These are phyloP conservation scores for Cytospora chrysosperma DNA, from an alignment of 2,329 filamentous ascomycete genomes.

Conservation along the genomic window DNA sequence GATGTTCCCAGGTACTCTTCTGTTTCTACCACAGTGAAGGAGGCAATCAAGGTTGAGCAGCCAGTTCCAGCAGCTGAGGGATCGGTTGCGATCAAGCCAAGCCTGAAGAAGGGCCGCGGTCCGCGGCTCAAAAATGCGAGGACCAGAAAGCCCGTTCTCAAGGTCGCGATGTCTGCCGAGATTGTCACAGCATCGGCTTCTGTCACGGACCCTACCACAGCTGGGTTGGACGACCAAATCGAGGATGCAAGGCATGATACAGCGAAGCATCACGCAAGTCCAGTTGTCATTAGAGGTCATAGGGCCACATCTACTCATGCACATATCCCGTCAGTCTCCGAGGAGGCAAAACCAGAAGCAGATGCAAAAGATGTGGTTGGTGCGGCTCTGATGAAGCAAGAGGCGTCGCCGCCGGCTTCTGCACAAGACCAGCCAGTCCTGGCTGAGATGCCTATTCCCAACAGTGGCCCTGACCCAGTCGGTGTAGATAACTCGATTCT, in stretches of 20 bases:
- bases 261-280: background rate
- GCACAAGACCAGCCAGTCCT: background rate
- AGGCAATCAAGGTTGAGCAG: background rate
- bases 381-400: background rate
- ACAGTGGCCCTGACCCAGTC: background rate
- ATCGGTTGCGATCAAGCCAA: background rate
- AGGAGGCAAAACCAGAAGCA: background rate
- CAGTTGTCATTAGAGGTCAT: background rate
- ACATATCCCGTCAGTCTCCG: background rate
- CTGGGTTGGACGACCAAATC: background rate
- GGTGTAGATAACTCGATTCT: slow-evolving; percentile 43
- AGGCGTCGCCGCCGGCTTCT: background rate
- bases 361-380: background rate
- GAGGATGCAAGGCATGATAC: background rate
- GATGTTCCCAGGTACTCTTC: slow-evolving; percentile 9
- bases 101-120: slow-evolving; percentile 11
- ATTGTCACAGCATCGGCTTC: background rate
- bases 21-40: background rate
- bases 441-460: slow-evolving; percentile 25
- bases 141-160: slow-evolving; percentile 3
- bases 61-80: background rate
- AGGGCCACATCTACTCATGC: background rate
- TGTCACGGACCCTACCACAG: background rate
- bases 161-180: background rate
- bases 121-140: slow-evolving; percentile 23